A percentile compares a stretch with the other conserved stretches of the same genome.
phyloP scores from a whole-genome alignment of 108 stramenopile species.

The Cyclotella distinguenda region DNA sequence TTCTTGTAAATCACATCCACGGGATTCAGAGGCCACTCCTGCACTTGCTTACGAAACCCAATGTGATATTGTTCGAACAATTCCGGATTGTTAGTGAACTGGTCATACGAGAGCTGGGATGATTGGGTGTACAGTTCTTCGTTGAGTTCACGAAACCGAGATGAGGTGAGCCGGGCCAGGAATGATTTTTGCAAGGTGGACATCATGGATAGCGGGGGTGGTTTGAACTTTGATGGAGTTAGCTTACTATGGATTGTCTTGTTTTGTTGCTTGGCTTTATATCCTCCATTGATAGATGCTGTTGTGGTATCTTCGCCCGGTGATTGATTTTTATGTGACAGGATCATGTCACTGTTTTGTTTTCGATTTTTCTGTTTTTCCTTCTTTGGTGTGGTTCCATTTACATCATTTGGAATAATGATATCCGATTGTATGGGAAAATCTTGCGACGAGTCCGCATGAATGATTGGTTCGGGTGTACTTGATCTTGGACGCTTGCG shows the following conservation, averaged over 20 bases:
- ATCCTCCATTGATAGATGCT: neutral
- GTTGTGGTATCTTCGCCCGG: neutral
- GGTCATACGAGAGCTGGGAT: conserved; percentile 69
- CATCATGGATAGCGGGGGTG: conserved; percentile 29
- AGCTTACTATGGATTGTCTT: neutral
- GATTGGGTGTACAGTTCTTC: conserved; percentile 94
- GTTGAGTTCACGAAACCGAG: conserved; percentile 96
- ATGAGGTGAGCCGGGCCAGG: conserved; percentile 82
- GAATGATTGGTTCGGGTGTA: too few species aligned
- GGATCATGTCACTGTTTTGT: neutral
- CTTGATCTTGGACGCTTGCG: too few species aligned
- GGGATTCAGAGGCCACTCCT: conserved; percentile 96
- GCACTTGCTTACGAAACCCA: conserved; percentile 95
- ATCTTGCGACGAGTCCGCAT: too few species aligned
- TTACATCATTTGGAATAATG: neutral
- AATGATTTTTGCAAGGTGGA: conserved; percentile 64
- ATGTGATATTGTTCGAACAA: conserved; percentile 96
- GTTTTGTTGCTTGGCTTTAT: neutral
- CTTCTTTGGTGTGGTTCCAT: conserved; percentile 11
- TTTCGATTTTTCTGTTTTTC: conserved; percentile 21
- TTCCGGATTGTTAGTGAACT: conserved; percentile 86
- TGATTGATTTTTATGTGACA: neutral
- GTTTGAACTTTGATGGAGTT: conserved; percentile 20
- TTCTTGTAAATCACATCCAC: conserved; percentile 90
- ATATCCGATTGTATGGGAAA: neutral